Conservation (phyloP, 2,329 filamentous ascomycete genomes). For the Setomelanomma holmii region DNA sequence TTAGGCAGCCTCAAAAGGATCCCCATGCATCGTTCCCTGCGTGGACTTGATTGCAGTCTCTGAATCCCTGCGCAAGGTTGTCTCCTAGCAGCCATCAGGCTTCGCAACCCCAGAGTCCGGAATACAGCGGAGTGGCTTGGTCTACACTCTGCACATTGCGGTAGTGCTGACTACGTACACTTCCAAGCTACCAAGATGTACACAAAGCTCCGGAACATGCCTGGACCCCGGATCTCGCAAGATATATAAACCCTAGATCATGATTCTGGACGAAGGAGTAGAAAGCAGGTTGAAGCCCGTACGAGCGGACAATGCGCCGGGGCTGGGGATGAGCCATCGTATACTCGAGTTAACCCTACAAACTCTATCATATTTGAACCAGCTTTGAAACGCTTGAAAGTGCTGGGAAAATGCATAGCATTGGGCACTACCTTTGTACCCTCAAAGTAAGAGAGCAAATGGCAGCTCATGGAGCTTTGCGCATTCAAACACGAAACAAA, state of each 20-base stretch:
- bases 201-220: background rate
- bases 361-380: constrained; percentile 1
- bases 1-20: background rate
- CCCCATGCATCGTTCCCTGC: background rate
- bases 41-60: background rate
- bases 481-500: background rate
- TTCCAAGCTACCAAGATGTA: background rate
- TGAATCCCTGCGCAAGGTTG: background rate
- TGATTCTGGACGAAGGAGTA: too few species aligned
- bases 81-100: background rate
- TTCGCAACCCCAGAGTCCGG: constrained; percentile 1
- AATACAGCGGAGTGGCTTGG: background rate
- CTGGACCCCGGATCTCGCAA: too few species aligned
- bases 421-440: background rate
- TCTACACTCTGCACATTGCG: background rate
- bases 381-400: background rate
- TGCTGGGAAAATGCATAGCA: background rate
- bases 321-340: background rate
- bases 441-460: background rate
- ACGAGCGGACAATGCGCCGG: too few species aligned
- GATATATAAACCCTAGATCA: too few species aligned
- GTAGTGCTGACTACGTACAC: background rate
- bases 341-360: background rate
- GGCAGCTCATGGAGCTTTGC: background rate
- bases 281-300: background rate